phyloP scores from a whole-genome alignment of 1,139 yeast species.

The Kurtzmaniella quercitrusa region DNA sequence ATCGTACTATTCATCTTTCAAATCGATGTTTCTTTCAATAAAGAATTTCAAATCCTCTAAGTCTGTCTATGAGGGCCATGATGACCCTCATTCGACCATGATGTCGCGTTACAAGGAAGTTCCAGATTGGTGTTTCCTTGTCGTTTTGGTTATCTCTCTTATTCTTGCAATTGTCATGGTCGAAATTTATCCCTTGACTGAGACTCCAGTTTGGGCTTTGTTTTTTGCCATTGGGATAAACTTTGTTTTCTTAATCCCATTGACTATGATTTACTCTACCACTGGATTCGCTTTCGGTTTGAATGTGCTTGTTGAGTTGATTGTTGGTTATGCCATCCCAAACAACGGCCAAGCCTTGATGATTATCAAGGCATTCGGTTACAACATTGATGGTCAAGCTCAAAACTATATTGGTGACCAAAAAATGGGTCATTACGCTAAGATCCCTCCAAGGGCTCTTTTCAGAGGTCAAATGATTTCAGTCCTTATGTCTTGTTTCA shows the following conservation, averaged over 20 bases:
- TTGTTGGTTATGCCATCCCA: slow-evolving; percentile 55
- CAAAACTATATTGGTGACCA: slow-evolving; percentile 46
- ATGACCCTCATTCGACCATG: slow-evolving; percentile 55
- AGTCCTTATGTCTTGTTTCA: slow-evolving; percentile 36
- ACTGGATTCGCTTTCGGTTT: slow-evolving; percentile 48
- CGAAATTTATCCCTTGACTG: slow-evolving; percentile 37
- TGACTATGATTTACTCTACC: slow-evolving; percentile 40
- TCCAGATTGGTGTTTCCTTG: slow-evolving; percentile 57
- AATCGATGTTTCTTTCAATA: slow-evolving; percentile 19
- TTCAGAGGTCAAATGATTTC: slow-evolving; percentile 56
- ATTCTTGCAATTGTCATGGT: slow-evolving; percentile 48
- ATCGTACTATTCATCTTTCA: slow-evolving; percentile 13
- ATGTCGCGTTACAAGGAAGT: slow-evolving; percentile 56
- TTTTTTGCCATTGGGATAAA: slow-evolving; percentile 55
- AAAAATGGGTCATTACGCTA: slow-evolving; percentile 54
- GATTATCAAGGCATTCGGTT: slow-evolving; percentile 54
- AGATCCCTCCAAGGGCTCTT: slow-evolving; percentile 57
- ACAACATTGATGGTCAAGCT: slow-evolving; percentile 54
- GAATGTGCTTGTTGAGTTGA: slow-evolving; percentile 53
- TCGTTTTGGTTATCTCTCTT: slow-evolving; percentile 43
- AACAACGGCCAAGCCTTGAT: slow-evolving; percentile 55
- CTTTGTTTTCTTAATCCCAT: slow-evolving; percentile 51
- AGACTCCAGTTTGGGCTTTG: slow-evolving; percentile 55
- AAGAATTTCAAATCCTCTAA: slow-evolving; percentile 12
- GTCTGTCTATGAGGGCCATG: slow-evolving; percentile 8